These are phyloP conservation scores for Sordaria brevicollis DNA, from an alignment of 495 filamentous ascomycete genomes.

Conservation along the genomic window DNA sequence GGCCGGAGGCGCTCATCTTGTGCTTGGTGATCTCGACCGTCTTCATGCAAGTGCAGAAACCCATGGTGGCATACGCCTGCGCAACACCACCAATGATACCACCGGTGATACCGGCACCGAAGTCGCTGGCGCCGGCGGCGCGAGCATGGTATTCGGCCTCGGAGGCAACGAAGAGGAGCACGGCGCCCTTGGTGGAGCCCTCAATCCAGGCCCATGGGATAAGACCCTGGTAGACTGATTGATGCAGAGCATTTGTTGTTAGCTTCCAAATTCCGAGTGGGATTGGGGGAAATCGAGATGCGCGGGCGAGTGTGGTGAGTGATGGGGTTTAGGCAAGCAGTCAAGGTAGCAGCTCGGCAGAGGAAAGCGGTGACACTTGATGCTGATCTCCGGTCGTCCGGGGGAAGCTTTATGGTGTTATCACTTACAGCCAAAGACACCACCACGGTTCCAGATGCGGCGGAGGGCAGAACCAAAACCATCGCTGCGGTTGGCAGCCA, in stretches of 20 bases:
- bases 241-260: conserved; percentile 4
- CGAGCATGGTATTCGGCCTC: conserved; percentile 93
- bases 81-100: conserved; percentile 92
- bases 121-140: conserved; percentile 69
- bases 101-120: conserved; percentile 77
- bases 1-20: conserved; percentile 76
- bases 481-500: conserved; percentile 92
- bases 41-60: conserved; percentile 99
- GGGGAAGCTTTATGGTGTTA: background rate
- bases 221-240: conserved; percentile 92
- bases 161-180: conserved; percentile 96
- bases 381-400: background rate
- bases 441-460: conserved; percentile 89
- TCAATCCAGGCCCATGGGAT: conserved; percentile 99
- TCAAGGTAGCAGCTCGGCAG: background rate
- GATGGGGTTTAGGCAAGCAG: background rate
- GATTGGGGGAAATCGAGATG: background rate
- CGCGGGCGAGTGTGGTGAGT: background rate
- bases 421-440: conserved; percentile 86
- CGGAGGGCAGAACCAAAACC: conserved; percentile 70
- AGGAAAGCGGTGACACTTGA: background rate
- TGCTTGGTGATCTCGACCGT: conserved; percentile 99
- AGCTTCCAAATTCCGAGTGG: background rate
- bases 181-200: conserved; percentile 97
- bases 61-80: conserved; percentile 98